Evolutionary conservation across 208 protist species (phyloP).

Genomic region (Trypanosoma platydactyli): DNA sequence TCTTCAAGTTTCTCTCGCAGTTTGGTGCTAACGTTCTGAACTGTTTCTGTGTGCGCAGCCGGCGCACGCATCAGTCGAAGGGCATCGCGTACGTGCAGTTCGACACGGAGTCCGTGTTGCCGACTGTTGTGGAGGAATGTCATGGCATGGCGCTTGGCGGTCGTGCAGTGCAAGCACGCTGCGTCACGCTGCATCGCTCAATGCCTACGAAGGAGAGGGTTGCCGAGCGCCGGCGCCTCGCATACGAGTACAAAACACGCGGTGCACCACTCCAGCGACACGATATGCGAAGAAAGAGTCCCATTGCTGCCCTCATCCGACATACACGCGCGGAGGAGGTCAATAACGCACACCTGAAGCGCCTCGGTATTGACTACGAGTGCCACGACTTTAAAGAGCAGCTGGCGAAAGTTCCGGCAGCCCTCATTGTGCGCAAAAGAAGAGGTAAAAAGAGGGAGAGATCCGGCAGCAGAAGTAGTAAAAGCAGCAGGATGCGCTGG

Average conservation of each 20-base stretch:
- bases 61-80: constrained; percentile 80
- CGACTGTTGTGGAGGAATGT: constrained; percentile 79
- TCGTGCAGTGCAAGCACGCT: constrained; percentile 56
- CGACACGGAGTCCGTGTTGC: constrained; percentile 63
- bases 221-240: constrained; percentile 49
- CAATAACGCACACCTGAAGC: constrained; percentile 75
- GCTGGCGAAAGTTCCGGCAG: constrained; percentile 42
- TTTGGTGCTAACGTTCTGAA: constrained; percentile 83
- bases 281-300: constrained; percentile 58
- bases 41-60: constrained; percentile 89
- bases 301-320: constrained; percentile 65
- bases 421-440: constrained; percentile 33
- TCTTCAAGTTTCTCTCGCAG: constrained; percentile 87
- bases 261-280: constrained; percentile 62
- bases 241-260: constrained; percentile 66
- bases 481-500: no score
- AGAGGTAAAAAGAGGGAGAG: constrained; percentile 3
- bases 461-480: background rate
- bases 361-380: constrained; percentile 70
- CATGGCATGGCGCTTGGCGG: constrained; percentile 85
- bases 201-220: constrained; percentile 78
- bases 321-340: constrained; percentile 59
- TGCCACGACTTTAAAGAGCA: constrained; percentile 61
- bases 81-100: constrained; percentile 90
- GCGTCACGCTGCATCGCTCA: constrained; percentile 61